Base-by-base conservation (phyloP, 140 eudicot species). In the Erigeron philadelphicus region DNA sequence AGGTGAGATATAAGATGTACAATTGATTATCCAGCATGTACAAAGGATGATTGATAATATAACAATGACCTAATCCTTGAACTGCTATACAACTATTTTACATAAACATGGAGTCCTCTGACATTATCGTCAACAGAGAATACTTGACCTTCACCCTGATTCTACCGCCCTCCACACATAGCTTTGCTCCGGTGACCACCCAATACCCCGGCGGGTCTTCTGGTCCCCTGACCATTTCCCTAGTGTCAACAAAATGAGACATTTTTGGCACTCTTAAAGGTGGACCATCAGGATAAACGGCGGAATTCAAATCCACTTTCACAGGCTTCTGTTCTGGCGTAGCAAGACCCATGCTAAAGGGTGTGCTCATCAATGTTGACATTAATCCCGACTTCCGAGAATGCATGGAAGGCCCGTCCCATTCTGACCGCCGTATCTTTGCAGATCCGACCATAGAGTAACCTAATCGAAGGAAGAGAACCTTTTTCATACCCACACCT, bases 151-250 rank as follows among this genome's bases (percentile, higher is more conserved):
- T 87, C 68, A 94, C 83, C 44, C 93, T 72, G 38, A 94, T 85
- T 78, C 83, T 82, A 25, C 97, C 95, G 9, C 84, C 75, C 75
- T 89, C 95, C 50, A 89, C 87, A 25, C 94, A 83, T 4, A 94
- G 81, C 76, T 83, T 94, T n/a, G 95, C 97, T n/a, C 97, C 99
- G 0, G 95, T 94, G 11, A 89, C 95, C 75, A 94, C 95, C 99
- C 97, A 94, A 68, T 94, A 87, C 9, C 99, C 99, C 1, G 97
- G 99, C 12, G 95, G 80, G 71, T 89, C 94, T 72, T 89, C 99
- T 0, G 99, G 99, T 17, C 97, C 99, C 78, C 99, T 64, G 46
- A 87, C 83, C 97, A 85, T 94, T 53, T 94, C 99, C 73, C 70
- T 80, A 7, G 95, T 89, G 53, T 94, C 99, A 18, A 94, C 97